These are phyloP conservation scores for Zopfochytrium polystomum DNA, from an alignment of 371 early-diverging fungal genomes.

Conservation along the genomic window DNA sequence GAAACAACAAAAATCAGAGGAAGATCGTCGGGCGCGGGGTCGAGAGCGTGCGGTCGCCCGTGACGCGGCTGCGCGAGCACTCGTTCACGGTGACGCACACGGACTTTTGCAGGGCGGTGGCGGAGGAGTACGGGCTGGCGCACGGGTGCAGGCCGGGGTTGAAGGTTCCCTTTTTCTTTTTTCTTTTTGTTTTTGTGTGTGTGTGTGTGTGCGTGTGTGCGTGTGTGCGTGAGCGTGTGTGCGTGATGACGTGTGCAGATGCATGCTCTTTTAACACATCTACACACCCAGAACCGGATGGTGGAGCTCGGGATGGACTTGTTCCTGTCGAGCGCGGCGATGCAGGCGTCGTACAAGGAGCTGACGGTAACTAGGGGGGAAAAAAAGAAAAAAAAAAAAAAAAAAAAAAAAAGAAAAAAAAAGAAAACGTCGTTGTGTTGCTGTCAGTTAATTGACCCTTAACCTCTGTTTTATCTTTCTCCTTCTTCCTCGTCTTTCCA, in stretches of 20 bases:
- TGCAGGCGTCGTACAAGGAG: slow-evolving; percentile 46
- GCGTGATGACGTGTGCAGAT: not conserved
- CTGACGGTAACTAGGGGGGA: slow-evolving; percentile 41
- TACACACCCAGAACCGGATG: slow-evolving; percentile 13
- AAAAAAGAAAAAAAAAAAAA: too few species aligned
- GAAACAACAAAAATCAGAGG: slow-evolving; percentile 32
- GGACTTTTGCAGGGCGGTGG: slow-evolving; percentile 74
- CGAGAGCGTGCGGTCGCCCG: slow-evolving; percentile 82
- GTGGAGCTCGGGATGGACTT: slow-evolving; percentile 36
- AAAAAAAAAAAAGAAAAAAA: too few species aligned
- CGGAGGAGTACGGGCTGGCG: slow-evolving; percentile 62
- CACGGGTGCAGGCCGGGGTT: slow-evolving; percentile 29
- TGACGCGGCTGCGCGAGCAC: slow-evolving; percentile 75
- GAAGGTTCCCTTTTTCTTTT: slow-evolving; percentile 13
- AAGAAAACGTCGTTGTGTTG: too few species aligned
- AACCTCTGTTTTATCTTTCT: not conserved
- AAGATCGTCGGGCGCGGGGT: slow-evolving; percentile 71
- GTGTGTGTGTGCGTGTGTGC: too few species aligned
- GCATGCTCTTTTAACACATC: not conserved
- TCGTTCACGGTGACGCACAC: slow-evolving; percentile 79
- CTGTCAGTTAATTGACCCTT: not conserved
- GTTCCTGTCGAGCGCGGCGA: slow-evolving; percentile 34
- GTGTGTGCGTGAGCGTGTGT: too few species aligned
- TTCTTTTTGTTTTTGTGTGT: too few species aligned
- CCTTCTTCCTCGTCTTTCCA: not conserved